Conservation (phyloP, 2,329 filamentous ascomycete genomes). For the Periconia digitata region DNA sequence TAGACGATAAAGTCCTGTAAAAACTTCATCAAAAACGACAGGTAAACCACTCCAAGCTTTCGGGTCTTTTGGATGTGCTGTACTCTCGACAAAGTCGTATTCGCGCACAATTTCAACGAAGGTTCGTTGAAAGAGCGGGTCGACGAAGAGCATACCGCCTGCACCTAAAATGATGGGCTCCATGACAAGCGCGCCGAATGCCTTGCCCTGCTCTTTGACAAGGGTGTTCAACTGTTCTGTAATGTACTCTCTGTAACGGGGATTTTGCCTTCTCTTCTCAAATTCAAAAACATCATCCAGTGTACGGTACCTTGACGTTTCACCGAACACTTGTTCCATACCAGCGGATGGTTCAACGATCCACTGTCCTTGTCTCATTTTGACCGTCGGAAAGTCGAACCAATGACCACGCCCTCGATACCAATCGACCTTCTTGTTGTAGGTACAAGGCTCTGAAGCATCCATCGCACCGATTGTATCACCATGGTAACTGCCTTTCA, state of each 20-base stretch:
- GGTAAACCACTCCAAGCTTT: constrained; percentile 70
- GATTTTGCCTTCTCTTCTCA: constrained; percentile 41
- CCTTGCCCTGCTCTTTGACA: constrained; percentile 58
- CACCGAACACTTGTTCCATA: constrained; percentile 52
- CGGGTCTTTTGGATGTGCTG: not conserved
- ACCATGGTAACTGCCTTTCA: constrained; percentile 82
- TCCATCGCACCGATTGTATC: constrained; percentile 91
- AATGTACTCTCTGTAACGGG: constrained; percentile 65
- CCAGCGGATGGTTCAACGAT: constrained; percentile 58
- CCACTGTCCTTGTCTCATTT: constrained; percentile 69
- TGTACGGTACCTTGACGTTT: constrained; percentile 35
- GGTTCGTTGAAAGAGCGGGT: constrained; percentile 77
- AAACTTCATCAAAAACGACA: constrained; percentile 83
- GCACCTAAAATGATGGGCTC: constrained; percentile 81
- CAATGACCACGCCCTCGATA: constrained; percentile 77
- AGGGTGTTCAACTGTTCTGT: constrained; percentile 55
- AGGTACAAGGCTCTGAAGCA: constrained; percentile 73
- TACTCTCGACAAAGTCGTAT: constrained; percentile 53
- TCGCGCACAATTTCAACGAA: constrained; percentile 68
- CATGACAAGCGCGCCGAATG: constrained; percentile 76
- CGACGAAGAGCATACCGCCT: constrained; percentile 80
- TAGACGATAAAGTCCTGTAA: constrained; percentile 81
- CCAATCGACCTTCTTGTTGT: constrained; percentile 84
- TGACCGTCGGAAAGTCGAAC: constrained; percentile 76
- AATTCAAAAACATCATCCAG: constrained; percentile 41